These are phyloP conservation scores for Phyllosticta citrichinensis DNA, from an alignment of 2,329 filamentous ascomycete species.

Conservation along the genomic window DNA sequence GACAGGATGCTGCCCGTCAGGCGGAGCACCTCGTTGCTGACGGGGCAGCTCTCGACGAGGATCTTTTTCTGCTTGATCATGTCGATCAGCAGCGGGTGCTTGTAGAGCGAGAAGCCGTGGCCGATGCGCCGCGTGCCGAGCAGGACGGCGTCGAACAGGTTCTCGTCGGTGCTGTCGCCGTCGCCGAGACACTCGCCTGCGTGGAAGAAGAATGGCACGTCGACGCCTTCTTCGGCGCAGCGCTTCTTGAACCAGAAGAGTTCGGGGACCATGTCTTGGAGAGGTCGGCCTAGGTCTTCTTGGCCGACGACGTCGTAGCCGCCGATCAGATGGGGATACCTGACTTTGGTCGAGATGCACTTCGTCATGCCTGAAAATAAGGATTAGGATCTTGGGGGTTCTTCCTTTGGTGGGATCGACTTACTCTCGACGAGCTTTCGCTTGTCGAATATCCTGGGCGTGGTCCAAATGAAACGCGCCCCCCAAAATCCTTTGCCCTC, in stretches of 20 bases:
- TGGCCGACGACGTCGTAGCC: constrained; percentile 88
- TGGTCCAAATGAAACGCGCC: constrained; percentile 74
- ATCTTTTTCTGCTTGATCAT: constrained; percentile 85
- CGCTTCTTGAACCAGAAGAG: constrained; percentile 90
- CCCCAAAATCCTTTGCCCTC: constrained; percentile 76
- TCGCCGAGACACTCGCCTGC: constrained; percentile 76
- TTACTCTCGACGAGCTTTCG: constrained; percentile 56
- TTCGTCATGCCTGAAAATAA: constrained; percentile 58
- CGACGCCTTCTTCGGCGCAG: constrained; percentile 65
- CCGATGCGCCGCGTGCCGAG: constrained; percentile 83
- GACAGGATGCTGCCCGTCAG: constrained; percentile 66
- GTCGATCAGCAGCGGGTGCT: constrained; percentile 80
- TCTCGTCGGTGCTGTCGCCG: constrained; percentile 66
- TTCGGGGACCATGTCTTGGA: constrained; percentile 69
- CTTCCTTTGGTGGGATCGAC: constrained; percentile 7
- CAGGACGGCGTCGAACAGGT: constrained; percentile 81
- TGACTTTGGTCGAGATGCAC: constrained; percentile 72
- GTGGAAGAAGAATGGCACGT: constrained; percentile 93
- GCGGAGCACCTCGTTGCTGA: constrained; percentile 79
- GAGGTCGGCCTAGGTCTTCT: constrained; percentile 67
- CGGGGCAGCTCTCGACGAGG: constrained; percentile 80
- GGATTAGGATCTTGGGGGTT: background rate
- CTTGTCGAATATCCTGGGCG: constrained; percentile 53
- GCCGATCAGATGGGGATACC: constrained; percentile 67
- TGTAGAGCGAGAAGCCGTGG: constrained; percentile 79